These are phyloP conservation scores for Wickerhamiella nectarea DNA, from an alignment of 805 yeast genomes.

Conservation along the genomic window DNA sequence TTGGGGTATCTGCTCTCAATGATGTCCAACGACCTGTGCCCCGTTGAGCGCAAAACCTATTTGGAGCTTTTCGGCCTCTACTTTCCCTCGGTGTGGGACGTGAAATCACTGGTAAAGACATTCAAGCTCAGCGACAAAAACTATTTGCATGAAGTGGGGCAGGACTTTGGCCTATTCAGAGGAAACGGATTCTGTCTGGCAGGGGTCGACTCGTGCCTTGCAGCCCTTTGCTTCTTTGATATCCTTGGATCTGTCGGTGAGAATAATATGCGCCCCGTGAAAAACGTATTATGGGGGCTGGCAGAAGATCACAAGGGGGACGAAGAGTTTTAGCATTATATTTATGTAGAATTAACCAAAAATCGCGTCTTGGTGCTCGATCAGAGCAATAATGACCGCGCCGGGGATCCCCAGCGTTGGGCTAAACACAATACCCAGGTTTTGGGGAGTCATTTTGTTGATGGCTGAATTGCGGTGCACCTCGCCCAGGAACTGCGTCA, in stretches of 20 bases:
- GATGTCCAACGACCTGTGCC: slow-evolving; percentile 62
- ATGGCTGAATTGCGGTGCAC: slow-evolving; percentile 45
- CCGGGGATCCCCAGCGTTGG: slow-evolving; percentile 64
- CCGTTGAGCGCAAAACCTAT: slow-evolving; percentile 67
- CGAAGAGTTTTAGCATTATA: slow-evolving; percentile 8
- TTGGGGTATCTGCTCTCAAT: slow-evolving; percentile 76
- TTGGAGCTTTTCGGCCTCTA: slow-evolving; percentile 52
- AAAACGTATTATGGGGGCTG: slow-evolving; percentile 29
- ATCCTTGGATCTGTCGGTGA: slow-evolving; percentile 27
- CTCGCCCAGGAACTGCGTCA: slow-evolving; percentile 54
- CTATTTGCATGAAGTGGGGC: slow-evolving; percentile 29
- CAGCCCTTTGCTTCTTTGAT: slow-evolving; percentile 33
- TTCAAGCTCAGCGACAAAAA: slow-evolving; percentile 27
- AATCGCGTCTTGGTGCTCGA: slow-evolving; percentile 48
- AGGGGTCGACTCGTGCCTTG: slow-evolving; percentile 33
- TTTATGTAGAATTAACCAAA: slow-evolving; percentile 25
- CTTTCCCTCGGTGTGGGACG: slow-evolving; percentile 75
- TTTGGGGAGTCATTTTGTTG: slow-evolving; percentile 76
- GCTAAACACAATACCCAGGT: slow-evolving; percentile 66
- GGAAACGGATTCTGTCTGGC: slow-evolving; percentile 30
- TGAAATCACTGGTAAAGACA: slow-evolving; percentile 39
- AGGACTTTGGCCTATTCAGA: slow-evolving; percentile 29
- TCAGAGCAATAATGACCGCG: slow-evolving; percentile 42
- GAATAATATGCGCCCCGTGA: slow-evolving; percentile 20
- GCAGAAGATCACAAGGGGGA: slow-evolving; percentile 21